Evolutionary conservation across 345 rosid genomes (phyloP), one percentile per base, ranked within the genome.

Genomic region (Reutealis trisperma): DNA sequence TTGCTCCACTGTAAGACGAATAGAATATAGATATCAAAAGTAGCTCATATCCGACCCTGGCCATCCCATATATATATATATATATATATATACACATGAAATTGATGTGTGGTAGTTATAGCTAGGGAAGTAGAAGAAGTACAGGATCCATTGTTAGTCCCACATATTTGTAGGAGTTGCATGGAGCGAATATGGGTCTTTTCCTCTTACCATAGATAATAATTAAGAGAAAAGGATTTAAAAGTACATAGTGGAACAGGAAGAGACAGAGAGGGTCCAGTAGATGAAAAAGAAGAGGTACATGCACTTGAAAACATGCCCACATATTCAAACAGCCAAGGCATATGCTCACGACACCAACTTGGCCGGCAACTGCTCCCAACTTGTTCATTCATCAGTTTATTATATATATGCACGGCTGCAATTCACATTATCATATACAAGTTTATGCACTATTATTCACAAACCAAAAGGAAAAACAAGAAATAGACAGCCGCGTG

Each of bases 151-250:
- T 37, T 37, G 41, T 37, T 37, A 37, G 34, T 15, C 72, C 72
- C 60, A 30, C 62, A 18, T 18, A 24, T 16, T 16, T 30, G 61
- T 51, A 51, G 4, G 61, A 16, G 25, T 22, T 70, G 62, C 61
- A 10, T 70, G 73, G 73, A 70, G 73, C 27, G 52, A 70, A 52
- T 11, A 74, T 74, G 77, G 62, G 61, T 66, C 14, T 45, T 41
- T n/a, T 19, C 15, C 27, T 15, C 25, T 62, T 62, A 62, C 25
- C 24, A 62, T 30, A 24, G 2, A 30, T 4, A 24, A 49, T 15
- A 22, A 41, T 4, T 10, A 21, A 41, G 41, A 18, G 30, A 59
- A 41, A 3, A 18, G 12, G 41, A 70, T 22, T 8, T 1, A 8
- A 7, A 47, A 7, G 12, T 2, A 47, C 1, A 47, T 10, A 47